A percentile compares a stretch with the other conserved stretches of the same genome.
phyloP scores from a whole-genome alignment of 2,329 filamentous ascomycete species.

The Colletotrichum tanaceti region DNA sequence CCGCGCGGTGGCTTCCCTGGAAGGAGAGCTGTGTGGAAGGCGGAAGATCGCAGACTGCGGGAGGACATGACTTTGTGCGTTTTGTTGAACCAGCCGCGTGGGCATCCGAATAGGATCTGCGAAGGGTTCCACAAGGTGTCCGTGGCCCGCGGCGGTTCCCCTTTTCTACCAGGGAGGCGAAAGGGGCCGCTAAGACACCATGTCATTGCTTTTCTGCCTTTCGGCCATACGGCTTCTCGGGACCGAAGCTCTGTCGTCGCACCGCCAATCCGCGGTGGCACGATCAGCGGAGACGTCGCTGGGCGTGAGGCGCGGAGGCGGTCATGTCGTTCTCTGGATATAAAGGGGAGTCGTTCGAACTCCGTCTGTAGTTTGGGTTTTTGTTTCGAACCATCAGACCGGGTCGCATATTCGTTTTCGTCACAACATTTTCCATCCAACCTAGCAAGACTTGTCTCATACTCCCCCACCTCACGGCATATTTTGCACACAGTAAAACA shows the following conservation, averaged over 20 bases:
- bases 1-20: constrained; percentile 18
- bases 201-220: constrained; percentile 39
- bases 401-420: constrained; percentile 29
- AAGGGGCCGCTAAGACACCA: constrained; percentile 12
- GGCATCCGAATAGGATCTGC: constrained; percentile 26
- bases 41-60: neutral
- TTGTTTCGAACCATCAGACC: constrained; percentile 21
- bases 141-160: constrained; percentile 4
- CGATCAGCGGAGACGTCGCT: neutral
- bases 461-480: too few species aligned
- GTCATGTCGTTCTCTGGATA: constrained; percentile 23
- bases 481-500: neutral
- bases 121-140: constrained; percentile 29
- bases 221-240: constrained; percentile 29
- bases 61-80: constrained; percentile 8
- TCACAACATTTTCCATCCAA: constrained; percentile 24
- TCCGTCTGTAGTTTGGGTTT: constrained; percentile 18
- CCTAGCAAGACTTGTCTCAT: neutral
- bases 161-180: constrained; percentile 1
- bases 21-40: neutral
- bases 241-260: constrained; percentile 25
- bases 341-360: constrained; percentile 33
- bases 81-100: constrained; percentile 16
- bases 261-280: constrained; percentile 9
- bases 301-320: constrained; percentile 2